phyloP scores from a whole-genome alignment of 2,329 filamentous ascomycete species.

The Cladosporium cucumerinum region DNA sequence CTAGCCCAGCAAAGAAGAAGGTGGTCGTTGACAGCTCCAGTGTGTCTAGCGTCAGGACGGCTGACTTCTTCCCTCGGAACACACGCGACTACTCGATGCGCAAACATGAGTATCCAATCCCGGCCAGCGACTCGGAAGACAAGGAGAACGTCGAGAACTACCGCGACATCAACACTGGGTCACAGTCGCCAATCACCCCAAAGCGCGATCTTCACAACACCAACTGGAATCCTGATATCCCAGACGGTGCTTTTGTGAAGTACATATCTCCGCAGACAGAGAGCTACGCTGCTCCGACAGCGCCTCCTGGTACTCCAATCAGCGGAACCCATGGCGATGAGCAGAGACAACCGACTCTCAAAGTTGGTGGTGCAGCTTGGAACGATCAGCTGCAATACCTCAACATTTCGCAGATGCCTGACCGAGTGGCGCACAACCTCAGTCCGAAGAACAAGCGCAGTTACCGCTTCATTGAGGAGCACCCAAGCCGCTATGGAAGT shows the following conservation, averaged over 20 bases:
- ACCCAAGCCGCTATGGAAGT: slow-evolving; percentile 20
- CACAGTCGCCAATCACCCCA: slow-evolving; percentile 19
- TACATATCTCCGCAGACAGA: slow-evolving; percentile 7
- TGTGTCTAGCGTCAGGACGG: slow-evolving; percentile 37
- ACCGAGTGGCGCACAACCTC: slow-evolving; percentile 28
- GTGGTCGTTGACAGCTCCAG: slow-evolving; percentile 32
- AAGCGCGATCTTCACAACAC: slow-evolving; percentile 23
- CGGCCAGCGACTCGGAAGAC: slow-evolving; percentile 18
- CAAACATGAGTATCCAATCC: slow-evolving; percentile 29
- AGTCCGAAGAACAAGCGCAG: slow-evolving; percentile 32
- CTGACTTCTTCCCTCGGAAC: slow-evolving; percentile 40
- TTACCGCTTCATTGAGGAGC: slow-evolving; percentile 29
- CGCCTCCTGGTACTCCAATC: slow-evolving; percentile 31
- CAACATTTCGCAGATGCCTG: slow-evolving; percentile 18
- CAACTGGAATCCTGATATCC: slow-evolving; percentile 24
- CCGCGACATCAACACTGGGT: neutral
- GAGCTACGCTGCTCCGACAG: slow-evolving; percentile 20
- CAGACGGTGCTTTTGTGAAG: slow-evolving; percentile 16
- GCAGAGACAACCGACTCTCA: neutral
- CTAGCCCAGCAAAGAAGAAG: slow-evolving; percentile 20
- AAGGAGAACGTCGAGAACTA: slow-evolving; percentile 23
- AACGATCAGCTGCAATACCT: neutral
- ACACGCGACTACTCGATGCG: slow-evolving; percentile 36
- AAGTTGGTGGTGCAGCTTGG: neutral
- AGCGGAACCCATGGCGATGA: neutral